Conservation (phyloP, 768 basidiomycete genomes). For the Gelatoporia subvermispora region DNA sequence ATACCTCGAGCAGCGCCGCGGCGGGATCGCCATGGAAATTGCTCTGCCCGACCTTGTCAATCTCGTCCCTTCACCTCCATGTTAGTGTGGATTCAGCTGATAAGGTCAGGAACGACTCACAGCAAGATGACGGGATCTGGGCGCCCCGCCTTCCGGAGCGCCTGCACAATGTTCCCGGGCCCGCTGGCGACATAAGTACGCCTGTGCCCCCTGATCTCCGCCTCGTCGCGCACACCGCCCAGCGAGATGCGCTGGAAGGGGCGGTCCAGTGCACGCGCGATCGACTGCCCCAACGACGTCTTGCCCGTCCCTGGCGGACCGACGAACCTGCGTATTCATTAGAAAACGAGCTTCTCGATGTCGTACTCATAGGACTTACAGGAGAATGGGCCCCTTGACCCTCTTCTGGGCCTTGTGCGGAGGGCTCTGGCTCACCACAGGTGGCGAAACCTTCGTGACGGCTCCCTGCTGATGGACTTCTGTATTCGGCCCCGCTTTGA, state of each 20-base stretch:
- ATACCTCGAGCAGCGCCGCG: constrained; percentile 85
- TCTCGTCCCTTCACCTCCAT: constrained; percentile 57
- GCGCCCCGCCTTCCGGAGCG: constrained; percentile 77
- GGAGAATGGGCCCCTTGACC: constrained; percentile 69
- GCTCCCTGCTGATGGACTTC: neutral
- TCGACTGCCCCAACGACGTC: constrained; percentile 85
- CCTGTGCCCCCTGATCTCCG: constrained; percentile 71
- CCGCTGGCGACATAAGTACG: constrained; percentile 92
- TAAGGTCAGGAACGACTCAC: constrained; percentile 21
- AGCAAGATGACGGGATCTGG: constrained; percentile 77
- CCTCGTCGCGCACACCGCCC: constrained; percentile 91
- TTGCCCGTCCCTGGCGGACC: constrained; percentile 92
- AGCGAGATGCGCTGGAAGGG: constrained; percentile 92
- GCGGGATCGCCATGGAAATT: constrained; percentile 91
- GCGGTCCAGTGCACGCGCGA: constrained; percentile 76
- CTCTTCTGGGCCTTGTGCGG: constrained; percentile 27
- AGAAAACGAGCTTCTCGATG: neutral
- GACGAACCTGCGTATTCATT: constrained; percentile 50
- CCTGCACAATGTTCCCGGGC: constrained; percentile 82
- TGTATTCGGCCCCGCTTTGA: neutral
- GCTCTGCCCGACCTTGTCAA: constrained; percentile 85
- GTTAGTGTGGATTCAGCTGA: neutral
- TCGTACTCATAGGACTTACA: constrained; percentile 36
- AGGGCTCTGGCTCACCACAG: neutral
- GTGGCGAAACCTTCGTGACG: constrained; percentile 7